A percentile compares a stretch with the other conserved stretches of the same genome.
phyloP scores from a whole-genome alignment of 2,329 filamentous ascomycete species.

The Pseudogymnoascus sp. region DNA sequence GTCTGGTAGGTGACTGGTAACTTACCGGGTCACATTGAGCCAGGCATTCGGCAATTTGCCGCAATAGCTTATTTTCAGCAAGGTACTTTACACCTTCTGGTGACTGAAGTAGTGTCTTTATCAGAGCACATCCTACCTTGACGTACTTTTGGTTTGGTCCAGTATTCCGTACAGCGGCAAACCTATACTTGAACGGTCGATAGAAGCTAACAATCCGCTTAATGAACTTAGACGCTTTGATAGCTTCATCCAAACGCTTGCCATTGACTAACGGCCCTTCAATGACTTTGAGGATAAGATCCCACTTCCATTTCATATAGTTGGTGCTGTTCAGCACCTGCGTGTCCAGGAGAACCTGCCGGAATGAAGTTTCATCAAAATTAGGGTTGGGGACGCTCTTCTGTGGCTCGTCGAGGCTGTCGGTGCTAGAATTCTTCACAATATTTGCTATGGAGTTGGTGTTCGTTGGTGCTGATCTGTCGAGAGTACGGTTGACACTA shows the following conservation, averaged over 20 bases:
- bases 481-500: constrained; percentile 88
- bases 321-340: constrained; percentile 84
- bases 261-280: constrained; percentile 87
- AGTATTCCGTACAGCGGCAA: constrained; percentile 82
- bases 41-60: constrained; percentile 91
- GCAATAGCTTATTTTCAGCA: constrained; percentile 82
- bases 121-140: constrained; percentile 76
- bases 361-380: constrained; percentile 55
- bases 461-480: constrained; percentile 56
- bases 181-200: constrained; percentile 92
- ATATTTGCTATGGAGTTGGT: constrained; percentile 19
- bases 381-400: constrained; percentile 43
- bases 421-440: constrained; percentile 33
- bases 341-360: constrained; percentile 64
- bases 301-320: constrained; percentile 96
- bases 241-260: constrained; percentile 86
- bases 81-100: constrained; percentile 78
- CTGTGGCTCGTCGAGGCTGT: constrained; percentile 47
- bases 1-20: constrained; percentile 2
- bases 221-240: constrained; percentile 91
- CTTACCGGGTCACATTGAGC: constrained; percentile 85
- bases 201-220: constrained; percentile 94
- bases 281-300: constrained; percentile 80
- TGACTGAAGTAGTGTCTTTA: constrained; percentile 79
- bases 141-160: constrained; percentile 93